Percentiles rank a stretch among this genome's conserved stretches.
Evolutionary conservation across 768 basidiomycete genomes (phyloP).

Genomic region (Suillus americanus): DNA sequence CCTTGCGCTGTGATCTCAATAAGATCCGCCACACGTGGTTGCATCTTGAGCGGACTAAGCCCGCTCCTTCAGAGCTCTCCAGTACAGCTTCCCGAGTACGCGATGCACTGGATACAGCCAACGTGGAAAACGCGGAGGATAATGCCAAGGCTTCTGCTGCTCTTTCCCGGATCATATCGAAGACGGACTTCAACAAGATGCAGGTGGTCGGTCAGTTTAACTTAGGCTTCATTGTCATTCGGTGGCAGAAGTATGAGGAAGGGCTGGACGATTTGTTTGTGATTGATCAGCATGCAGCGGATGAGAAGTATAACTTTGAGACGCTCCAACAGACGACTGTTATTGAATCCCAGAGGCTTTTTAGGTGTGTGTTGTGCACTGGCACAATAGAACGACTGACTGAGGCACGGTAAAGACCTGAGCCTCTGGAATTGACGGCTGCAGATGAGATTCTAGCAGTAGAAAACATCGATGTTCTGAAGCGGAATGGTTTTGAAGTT

Average conservation of each 20-base stretch:
- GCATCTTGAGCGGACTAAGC: neutral
- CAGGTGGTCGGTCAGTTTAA: slow-evolving; percentile 93
- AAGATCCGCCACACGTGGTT: neutral
- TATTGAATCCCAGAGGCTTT: slow-evolving; percentile 82
- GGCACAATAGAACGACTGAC: neutral
- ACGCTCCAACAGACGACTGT: slow-evolving; percentile 86
- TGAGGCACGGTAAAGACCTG: slow-evolving; percentile 53
- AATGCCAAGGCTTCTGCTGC: slow-evolving; percentile 58
- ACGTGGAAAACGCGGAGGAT: slow-evolving; percentile 43
- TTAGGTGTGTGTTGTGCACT: slow-evolving; percentile 49
- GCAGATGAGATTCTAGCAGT: slow-evolving; percentile 85
- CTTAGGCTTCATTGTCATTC: slow-evolving; percentile 87
- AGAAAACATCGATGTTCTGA: slow-evolving; percentile 83
- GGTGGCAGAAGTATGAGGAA: slow-evolving; percentile 44
- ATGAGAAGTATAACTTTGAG: slow-evolving; percentile 99
- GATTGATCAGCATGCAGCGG: slow-evolving; percentile 95
- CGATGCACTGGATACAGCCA: slow-evolving; percentile 26
- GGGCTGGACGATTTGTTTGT: slow-evolving; percentile 89
- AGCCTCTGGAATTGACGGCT: slow-evolving; percentile 77
- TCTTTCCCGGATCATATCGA: slow-evolving; percentile 82
- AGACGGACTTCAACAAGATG: slow-evolving; percentile 85
- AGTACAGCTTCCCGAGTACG: slow-evolving; percentile 10
- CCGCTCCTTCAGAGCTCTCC: neutral
- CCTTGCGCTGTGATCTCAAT: neutral
- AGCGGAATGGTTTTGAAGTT: slow-evolving; percentile 89